Evolutionary conservation across 2,329 filamentous ascomycete species (phyloP), one percentile per base, ranked within the genome.

Genomic region (Fusarium pininemorale): DNA sequence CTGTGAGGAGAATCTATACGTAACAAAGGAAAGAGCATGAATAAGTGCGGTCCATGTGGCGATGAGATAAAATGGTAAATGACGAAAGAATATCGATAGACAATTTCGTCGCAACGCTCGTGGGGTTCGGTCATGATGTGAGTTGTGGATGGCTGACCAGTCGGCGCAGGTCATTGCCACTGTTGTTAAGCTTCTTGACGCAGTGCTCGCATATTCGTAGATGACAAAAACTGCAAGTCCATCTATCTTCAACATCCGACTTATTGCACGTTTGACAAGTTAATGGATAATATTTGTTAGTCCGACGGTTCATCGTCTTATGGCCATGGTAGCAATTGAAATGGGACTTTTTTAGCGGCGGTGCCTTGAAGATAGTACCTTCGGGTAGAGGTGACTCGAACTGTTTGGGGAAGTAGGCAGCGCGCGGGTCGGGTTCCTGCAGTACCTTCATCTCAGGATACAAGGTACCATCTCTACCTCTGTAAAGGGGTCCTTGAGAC

Each of bases 231-330:
- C 80, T 80, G 77, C 88, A 90, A 26, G 82, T 82, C 80, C 81
- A 86, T 41, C 88, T 85, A 70, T 84, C 80, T 50, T 84, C 82
- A 12, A 78, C 75, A 65, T 89, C 86, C 56, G 82, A 81, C 64
- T 81, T 82, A 59, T 83, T 83, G 79, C 89, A 90, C 7, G 85
- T 83, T 79, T 89, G 86, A 78, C 89, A 90, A 16, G 86, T 83
- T 26, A 90, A 81, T 5, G 88, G 83, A 75, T 89, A 87, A 74
- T 84, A 78, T 53, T 77, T 79, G 78, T 90, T 90, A 68, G 81
- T 80, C 60, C 85, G 84, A 42, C 83, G 80, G 61, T 85, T 82
- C 85, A 90, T 87, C 53, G 80, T 82, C 53, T 78, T 78, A 77
- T 90, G 89, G 7, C 79, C 78, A 45, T 85, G 84, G 64, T 86